Evolutionary conservation across 179 eudicot species (phyloP).

Genomic region (Beta lomatogona): DNA sequence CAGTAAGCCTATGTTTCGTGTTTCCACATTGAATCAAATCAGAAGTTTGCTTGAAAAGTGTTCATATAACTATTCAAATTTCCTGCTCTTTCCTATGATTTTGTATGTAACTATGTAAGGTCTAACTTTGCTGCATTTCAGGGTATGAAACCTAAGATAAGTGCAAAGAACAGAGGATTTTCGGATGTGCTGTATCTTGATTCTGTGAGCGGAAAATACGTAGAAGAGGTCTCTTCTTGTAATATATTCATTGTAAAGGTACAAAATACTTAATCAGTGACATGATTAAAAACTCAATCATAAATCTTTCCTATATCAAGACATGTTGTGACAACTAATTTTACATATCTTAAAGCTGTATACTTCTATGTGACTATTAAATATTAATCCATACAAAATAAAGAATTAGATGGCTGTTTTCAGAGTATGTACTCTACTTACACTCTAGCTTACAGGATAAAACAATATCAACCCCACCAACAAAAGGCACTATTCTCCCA

Average conservation of each 20-base stretch:
- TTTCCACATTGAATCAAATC: no score
- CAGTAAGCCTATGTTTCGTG: slow-evolving; percentile 40
- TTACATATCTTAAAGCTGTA: no score
- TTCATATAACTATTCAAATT: background rate
- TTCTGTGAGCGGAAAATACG: slow-evolving; percentile 30
- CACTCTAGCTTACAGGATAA: no score
- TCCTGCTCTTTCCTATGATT: background rate
- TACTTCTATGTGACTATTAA: no score
- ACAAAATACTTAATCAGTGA: no score
- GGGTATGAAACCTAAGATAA: slow-evolving; percentile 33
- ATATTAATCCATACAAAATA: no score
- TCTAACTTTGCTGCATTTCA: slow-evolving; percentile 13
- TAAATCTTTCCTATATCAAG: no score
- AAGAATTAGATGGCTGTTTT: no score
- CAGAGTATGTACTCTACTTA: background rate
- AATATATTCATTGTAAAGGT: slow-evolving; percentile 45
- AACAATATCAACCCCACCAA: slow-evolving; percentile 40
- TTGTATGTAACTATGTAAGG: no score
- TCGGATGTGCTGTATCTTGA: slow-evolving; percentile 47
- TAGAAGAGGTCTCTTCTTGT: slow-evolving; percentile 46
- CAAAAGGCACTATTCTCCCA: slow-evolving; percentile 46
- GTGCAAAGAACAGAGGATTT: slow-evolving; percentile 40
- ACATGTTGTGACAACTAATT: no score
- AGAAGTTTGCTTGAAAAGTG: no score
- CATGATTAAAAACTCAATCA: no score